Percentiles rank a stretch among this genome's conserved stretches.
These are phyloP conservation scores for Cutaneotrichosporon sp. DNA, from an alignment of 1,284 basidiomycete genomes.

Conservation along the genomic window DNA sequence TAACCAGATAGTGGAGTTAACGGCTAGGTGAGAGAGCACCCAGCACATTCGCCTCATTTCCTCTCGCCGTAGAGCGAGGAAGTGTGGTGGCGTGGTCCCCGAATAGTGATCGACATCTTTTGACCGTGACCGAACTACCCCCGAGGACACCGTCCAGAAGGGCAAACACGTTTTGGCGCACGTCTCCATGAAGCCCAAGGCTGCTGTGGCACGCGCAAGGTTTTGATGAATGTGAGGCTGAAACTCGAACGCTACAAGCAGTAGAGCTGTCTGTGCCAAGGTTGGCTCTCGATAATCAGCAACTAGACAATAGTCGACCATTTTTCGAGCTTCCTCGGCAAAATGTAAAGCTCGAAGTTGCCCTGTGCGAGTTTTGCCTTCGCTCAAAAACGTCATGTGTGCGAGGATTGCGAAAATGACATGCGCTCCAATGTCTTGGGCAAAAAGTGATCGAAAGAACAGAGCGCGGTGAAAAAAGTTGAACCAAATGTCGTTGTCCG, in stretches of 20 bases:
- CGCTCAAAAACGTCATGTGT: conserved; percentile 24
- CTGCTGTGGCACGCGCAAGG: conserved; percentile 16
- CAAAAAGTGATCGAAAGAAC: conserved; percentile 20
- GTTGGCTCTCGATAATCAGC: conserved; percentile 20
- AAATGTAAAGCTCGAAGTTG: conserved; percentile 23
- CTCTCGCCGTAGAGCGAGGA: conserved; percentile 20
- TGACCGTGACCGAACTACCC: no score
- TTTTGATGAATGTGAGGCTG: conserved; percentile 29
- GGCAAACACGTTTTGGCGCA: conserved; percentile 13
- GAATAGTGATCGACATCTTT: not conserved
- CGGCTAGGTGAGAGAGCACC: conserved; percentile 25
- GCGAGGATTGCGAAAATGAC: conserved; percentile 28
- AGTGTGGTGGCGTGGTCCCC: not conserved
- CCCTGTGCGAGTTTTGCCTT: conserved; percentile 14
- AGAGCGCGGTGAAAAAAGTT: conserved; percentile 24
- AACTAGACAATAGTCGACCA: conserved; percentile 24
- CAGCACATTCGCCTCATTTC: conserved; percentile 32
- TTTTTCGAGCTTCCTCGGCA: conserved; percentile 24
- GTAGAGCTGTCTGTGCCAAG: conserved; percentile 27
- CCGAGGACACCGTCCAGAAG: not conserved
- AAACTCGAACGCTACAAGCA: conserved; percentile 31
- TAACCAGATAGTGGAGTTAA: conserved; percentile 21
- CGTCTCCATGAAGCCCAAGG: conserved; percentile 22
- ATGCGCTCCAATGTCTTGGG: conserved; percentile 13
- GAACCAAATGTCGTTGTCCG: conserved; percentile 21